Evolutionary conservation across 768 basidiomycete genomes (phyloP), one percentile per base, ranked within the genome.

Genomic region (Scleroderma bovista): DNA sequence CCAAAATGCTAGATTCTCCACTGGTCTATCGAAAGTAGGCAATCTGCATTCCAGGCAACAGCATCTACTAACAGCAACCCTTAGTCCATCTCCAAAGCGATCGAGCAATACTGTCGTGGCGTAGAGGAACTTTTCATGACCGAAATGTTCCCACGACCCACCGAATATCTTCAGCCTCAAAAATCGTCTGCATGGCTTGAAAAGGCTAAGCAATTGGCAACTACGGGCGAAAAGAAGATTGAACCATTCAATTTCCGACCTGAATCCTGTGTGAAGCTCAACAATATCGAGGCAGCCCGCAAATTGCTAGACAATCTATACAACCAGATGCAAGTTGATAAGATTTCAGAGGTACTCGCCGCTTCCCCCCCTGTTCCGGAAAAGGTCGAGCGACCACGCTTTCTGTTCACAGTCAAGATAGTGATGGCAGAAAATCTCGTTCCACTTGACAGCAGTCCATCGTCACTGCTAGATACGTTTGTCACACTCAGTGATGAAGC

Each of bases 231-330:
- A 67, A 93, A 90, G 75, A 94, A 88, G 66, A 77, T 94, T 39
- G 92, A 93, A 59, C 89, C 93, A 1, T 99, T 94, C 75, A 91
- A 93, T 60, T 98, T 99, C 73, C 83, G 79, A 44, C 79, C 93
- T 0, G 83, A 95, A 71, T 93, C 92, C 0, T 97, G 94, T 61
- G 90, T 99, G 64, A 97, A 97, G 73, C 78, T 98, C 45, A 99
- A 99, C 74, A 97, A 97, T 66, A 83, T 98, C 55, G 93, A 94
- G 58, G 87, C 91, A 11, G 93, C 94, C 1, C 82, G 93, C 26
- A 82, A 82, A 52, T 76, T 96, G 42, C 77, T 99, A 53, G 96
- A 99, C 66, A 90, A 88, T 53, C 88, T 98, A 79, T 98, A 97
- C 66, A 84, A 78, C 45, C 86, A 92, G 60, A 83, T 96, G 75